These are phyloP conservation scores for Trichophyton simii DNA, from an alignment of 2,329 filamentous ascomycete species.

Conservation along the genomic window DNA sequence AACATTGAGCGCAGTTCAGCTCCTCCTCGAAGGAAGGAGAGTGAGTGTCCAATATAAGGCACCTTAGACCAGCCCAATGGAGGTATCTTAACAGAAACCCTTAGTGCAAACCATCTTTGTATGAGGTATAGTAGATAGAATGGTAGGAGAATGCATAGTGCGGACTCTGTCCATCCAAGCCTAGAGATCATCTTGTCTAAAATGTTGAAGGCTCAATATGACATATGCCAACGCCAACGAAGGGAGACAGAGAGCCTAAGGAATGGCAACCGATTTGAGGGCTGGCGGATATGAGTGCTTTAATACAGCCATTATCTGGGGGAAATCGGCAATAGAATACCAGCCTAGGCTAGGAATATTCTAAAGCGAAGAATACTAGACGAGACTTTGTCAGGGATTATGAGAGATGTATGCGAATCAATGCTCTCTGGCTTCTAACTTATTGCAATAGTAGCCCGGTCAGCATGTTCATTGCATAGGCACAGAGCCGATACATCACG, in stretches of 20 bases:
- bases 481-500: no score
- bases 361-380: no score
- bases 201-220: not conserved
- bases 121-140: not conserved
- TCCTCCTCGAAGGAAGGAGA: not conserved
- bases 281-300: no score
- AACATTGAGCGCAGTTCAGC: not conserved
- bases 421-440: no score
- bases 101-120: not conserved
- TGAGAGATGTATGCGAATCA: no score
- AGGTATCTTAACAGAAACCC: not conserved
- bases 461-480: no score
- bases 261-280: not conserved
- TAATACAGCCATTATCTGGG: no score
- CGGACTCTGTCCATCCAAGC: not conserved
- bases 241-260: not conserved
- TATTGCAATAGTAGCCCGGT: no score
- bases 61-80: not conserved
- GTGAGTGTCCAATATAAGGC: not conserved
- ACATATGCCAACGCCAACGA: not conserved
- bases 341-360: no score
- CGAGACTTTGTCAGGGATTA: no score
- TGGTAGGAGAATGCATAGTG: not conserved
- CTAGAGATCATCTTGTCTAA: not conserved
- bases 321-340: no score